Conservation (phyloP, 306 rosid species). For the Fagus sylvatica region DNA sequence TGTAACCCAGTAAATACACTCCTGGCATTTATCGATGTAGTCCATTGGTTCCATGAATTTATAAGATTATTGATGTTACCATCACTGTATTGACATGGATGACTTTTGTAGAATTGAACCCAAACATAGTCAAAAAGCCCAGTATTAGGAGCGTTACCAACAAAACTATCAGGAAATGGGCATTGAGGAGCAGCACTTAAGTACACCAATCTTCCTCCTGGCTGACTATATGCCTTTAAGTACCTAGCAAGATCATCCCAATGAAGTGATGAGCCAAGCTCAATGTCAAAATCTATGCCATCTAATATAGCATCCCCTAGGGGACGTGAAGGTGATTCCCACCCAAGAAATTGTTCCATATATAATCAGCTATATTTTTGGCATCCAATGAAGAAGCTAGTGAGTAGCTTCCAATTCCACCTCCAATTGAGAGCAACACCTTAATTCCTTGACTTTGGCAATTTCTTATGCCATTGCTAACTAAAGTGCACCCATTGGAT, state of each 20-base stretch:
- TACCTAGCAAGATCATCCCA: constrained; percentile 36
- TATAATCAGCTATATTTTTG: constrained; percentile 35
- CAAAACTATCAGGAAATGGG: constrained; percentile 44
- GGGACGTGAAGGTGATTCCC: constrained; percentile 45
- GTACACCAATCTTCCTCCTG: constrained; percentile 22
- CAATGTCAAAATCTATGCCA: constrained; percentile 56
- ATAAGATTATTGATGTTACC: constrained; percentile 52
- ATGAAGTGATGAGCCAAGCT: constrained; percentile 17
- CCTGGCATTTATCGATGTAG: constrained; percentile 16
- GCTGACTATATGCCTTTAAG: constrained; percentile 26
- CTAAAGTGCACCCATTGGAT: constrained; percentile 17
- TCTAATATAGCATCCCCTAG: constrained; percentile 50
- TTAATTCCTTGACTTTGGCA: constrained; percentile 53
- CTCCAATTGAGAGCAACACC: constrained; percentile 54
- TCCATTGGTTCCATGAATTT: constrained; percentile 66
- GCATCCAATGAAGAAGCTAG: constrained; percentile 50
- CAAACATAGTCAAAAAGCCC: constrained; percentile 52
- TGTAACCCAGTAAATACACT: constrained; percentile 67
- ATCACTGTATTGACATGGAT: constrained; percentile 37
- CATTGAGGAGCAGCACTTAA: constrained; percentile 58
- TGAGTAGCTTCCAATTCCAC: constrained; percentile 37
- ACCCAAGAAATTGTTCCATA: constrained; percentile 58
- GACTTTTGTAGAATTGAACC: constrained; percentile 46
- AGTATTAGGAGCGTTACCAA: constrained; percentile 27
- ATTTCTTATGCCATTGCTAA: constrained; percentile 30